Conservation (phyloP, 306 rosid species). For the Cicer arietinum region DNA sequence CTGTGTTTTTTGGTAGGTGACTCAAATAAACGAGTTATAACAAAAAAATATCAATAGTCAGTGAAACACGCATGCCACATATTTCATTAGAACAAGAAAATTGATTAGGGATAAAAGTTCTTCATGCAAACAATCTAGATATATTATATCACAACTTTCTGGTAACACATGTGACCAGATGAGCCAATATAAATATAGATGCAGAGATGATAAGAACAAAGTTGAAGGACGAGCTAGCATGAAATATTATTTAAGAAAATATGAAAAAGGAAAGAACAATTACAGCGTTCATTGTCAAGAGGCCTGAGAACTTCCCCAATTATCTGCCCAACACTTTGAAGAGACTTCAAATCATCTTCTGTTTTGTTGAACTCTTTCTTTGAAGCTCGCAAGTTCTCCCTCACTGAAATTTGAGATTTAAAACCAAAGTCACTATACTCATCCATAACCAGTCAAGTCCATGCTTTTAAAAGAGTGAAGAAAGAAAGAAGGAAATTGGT, state of each 20-base stretch:
- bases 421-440: slow-evolving; percentile 32
- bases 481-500: background rate
- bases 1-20: background rate
- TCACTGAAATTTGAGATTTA: slow-evolving; percentile 58
- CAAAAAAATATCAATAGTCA: background rate
- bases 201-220: slow-evolving; percentile 10
- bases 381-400: slow-evolving; percentile 75
- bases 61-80: background rate
- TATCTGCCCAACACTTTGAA: slow-evolving; percentile 94
- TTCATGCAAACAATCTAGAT: slow-evolving; percentile 18
- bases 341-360: slow-evolving; percentile 98
- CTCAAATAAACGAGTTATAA: background rate
- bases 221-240: slow-evolving; percentile 8
- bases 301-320: slow-evolving; percentile 98
- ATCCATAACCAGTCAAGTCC: slow-evolving; percentile 25
- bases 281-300: slow-evolving; percentile 93
- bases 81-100: slow-evolving; percentile 8
- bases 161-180: background rate
- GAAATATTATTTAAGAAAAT: slow-evolving; percentile 1
- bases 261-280: slow-evolving; percentile 37
- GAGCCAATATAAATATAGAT: background rate
- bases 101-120: background rate
- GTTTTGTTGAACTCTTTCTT: slow-evolving; percentile 93
- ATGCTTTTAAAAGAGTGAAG: background rate
- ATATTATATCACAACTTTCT: background rate